Base-by-base conservation (phyloP, 495 filamentous ascomycete species). In the Penicillium angulare region DNA sequence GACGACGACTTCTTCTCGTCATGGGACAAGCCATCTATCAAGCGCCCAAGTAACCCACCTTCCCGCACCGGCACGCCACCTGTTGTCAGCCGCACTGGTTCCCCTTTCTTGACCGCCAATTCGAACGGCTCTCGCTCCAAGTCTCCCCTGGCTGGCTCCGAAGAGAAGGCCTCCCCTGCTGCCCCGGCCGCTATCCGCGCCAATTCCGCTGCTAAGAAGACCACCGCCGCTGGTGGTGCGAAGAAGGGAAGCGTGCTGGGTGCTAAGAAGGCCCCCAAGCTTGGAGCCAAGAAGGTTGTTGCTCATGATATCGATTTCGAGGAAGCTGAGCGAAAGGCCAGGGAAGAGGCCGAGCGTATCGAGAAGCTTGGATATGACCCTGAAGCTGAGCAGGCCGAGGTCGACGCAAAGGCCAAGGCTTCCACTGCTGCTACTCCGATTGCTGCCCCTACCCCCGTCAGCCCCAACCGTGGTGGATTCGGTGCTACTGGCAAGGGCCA, bases 361-460 rank as follows among this genome's bases (percentile, higher is more conserved):
- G 89, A 87, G 74, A 96, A 93, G 71, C 76, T 98, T n/a, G 93
- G 93, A n/a, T 98, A 98, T 62, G 90, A 97, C 57, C 88, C 90
- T 5, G 87, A 97, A 55, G 89, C 87, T 22, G 93, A 96, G 68
- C 81, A 87, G 59, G 80, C 79, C 10, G 78, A 78, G 46, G 68
- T 65, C 16, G 72, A 79, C 21, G 75, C 79, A 13, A 84, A 84
- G 59, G 75, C 72, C 7, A 72, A 77, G 51, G 47, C 81, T n/a
- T 12, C 76, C 8, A 78, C 75, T 21, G 67, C 76, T 18, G 78
- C 60, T 20, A 69, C 75, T 8, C 78, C 78, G 3, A 84, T 93
- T 50, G 74, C 80, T 20, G 77, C 86, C 24, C 88, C 91, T 1
- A 86, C 86, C 7, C 89, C 91, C 0, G 75, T 91, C 47, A 91